Percentiles rank a stretch among this genome's conserved stretches.
Conservation (phyloP, 2,329 filamentous ascomycete genomes). For the Pseudovirgaria hyperparasitica region DNA sequence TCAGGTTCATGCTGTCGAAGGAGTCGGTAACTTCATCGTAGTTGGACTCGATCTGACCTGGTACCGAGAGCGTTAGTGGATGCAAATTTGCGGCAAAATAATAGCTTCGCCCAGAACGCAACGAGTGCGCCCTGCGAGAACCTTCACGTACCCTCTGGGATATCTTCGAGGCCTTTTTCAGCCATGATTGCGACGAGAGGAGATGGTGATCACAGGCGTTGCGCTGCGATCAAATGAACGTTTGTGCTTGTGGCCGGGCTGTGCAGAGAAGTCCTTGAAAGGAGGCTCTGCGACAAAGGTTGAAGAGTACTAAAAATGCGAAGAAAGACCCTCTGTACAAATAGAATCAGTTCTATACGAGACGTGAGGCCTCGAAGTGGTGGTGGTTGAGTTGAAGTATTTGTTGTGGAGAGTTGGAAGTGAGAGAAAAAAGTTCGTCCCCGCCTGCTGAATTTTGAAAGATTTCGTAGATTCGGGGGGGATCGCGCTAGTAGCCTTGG, state of each 20-base stretch:
- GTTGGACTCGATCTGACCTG: constrained; percentile 99
- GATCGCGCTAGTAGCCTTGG: too few species aligned
- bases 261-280: constrained; percentile 16
- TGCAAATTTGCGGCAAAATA: constrained; percentile 8
- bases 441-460: too few species aligned
- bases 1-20: constrained; percentile 96
- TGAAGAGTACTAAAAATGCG: too few species aligned
- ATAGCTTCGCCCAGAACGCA: constrained; percentile 4
- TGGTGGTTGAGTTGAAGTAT: too few species aligned
- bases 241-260: constrained; percentile 25
- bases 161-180: constrained; percentile 98
- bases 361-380: too few species aligned
- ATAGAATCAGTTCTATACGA: too few species aligned
- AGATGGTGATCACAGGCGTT: constrained; percentile 55
- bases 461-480: too few species aligned
- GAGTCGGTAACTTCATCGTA: constrained; percentile 99
- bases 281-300: too few species aligned
- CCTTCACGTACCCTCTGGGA: constrained; percentile 71
- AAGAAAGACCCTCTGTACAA: too few species aligned
- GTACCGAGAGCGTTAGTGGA: constrained; percentile 17
- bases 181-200: constrained; percentile 80
- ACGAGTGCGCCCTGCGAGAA: constrained; percentile 5
- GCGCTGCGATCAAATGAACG: constrained; percentile 28
- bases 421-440: too few species aligned
- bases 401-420: too few species aligned